phyloP scores from a whole-genome alignment of 2,329 filamentous ascomycete species.

The Ophiocordyceps sinensis region DNA sequence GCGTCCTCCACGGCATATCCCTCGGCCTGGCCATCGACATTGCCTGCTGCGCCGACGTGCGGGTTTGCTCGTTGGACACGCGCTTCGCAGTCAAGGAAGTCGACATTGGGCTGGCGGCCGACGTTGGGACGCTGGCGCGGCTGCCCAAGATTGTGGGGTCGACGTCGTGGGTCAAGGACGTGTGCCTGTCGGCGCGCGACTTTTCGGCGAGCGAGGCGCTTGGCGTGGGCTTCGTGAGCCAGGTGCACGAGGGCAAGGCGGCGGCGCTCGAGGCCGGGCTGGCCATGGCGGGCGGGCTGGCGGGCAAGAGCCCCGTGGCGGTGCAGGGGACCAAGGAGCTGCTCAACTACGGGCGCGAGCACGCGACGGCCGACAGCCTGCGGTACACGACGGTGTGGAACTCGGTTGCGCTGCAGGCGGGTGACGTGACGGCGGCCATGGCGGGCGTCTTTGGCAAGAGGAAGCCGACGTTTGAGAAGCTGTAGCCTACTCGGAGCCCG shows the following conservation, averaged over 20 bases:
- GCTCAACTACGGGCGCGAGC: conserved; percentile 67
- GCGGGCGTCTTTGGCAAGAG: conserved; percentile 64
- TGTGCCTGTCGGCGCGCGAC: conserved; percentile 54
- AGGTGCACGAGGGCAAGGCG: conserved; percentile 48
- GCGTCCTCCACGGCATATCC: conserved; percentile 63
- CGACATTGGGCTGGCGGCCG: conserved; percentile 67
- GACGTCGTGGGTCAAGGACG: conserved; percentile 66
- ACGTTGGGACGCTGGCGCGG: conserved; percentile 61
- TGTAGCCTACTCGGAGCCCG: conserved; percentile 44
- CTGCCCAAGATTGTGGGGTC: conserved; percentile 61
- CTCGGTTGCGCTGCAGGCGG: conserved; percentile 63
- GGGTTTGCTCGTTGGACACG: conserved; percentile 45
- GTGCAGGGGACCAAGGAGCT: conserved; percentile 81
- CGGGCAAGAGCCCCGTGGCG: conserved; percentile 74
- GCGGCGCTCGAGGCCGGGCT: conserved; percentile 48
- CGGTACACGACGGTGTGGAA: conserved; percentile 86
- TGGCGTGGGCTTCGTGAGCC: conserved; percentile 54
- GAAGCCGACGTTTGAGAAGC: conserved; percentile 71
- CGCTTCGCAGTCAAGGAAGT: conserved; percentile 66
- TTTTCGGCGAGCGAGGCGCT: conserved; percentile 57
- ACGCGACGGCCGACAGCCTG: conserved; percentile 62
- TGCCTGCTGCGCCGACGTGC: conserved; percentile 53
- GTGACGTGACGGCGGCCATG: conserved; percentile 62
- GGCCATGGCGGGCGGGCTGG: conserved; percentile 49
- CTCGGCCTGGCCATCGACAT: conserved; percentile 70